phyloP scores from a whole-genome alignment of 495 filamentous ascomycete genomes.

The Penicillium parvum region DNA sequence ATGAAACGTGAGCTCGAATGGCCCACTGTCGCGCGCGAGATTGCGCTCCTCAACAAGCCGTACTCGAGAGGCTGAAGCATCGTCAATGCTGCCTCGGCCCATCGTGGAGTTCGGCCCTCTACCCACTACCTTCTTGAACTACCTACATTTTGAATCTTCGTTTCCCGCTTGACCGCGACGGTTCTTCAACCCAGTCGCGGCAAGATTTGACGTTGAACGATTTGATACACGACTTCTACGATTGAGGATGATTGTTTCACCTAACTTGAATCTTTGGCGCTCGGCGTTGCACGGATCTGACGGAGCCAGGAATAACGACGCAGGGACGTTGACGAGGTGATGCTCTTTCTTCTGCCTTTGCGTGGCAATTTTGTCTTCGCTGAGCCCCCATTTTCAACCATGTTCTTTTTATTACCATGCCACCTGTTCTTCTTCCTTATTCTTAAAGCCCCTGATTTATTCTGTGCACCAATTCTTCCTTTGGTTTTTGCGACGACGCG shows the following conservation, averaged over 20 bases:
- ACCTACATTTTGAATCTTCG: slow-evolving; percentile 1
- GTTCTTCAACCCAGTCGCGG: background rate
- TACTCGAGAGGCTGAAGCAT: slow-evolving; percentile 54
- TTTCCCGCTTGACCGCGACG: background rate
- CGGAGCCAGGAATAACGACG: slow-evolving; percentile 2
- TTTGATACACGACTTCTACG: slow-evolving; percentile 19
- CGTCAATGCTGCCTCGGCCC: background rate
- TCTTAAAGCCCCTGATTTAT: too few relatives aligned
- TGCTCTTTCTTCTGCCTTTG: slow-evolving; percentile 1
- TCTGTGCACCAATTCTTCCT: background rate
- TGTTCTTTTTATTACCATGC: too few relatives aligned
- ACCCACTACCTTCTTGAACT: background rate
- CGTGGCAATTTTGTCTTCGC: background rate
- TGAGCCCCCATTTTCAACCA: too few relatives aligned
- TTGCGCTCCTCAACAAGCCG: slow-evolving; percentile 94
- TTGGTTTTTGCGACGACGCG: background rate
- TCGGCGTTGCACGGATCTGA: slow-evolving; percentile 17
- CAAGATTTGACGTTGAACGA: slow-evolving; percentile 18
- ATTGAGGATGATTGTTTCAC: slow-evolving; percentile 12
- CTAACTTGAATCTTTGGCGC: slow-evolving; percentile 13
- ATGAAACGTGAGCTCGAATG: slow-evolving; percentile 82
- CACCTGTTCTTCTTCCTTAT: too few relatives aligned
- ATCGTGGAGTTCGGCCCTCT: background rate
- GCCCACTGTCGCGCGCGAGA: slow-evolving; percentile 80
- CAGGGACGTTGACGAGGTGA: slow-evolving; percentile 6